Percentiles rank a stretch among this genome's conserved stretches.
These are phyloP conservation scores for Dittrichia graveolens DNA, from an alignment of 129 eudicot species.

Conservation along the genomic window DNA sequence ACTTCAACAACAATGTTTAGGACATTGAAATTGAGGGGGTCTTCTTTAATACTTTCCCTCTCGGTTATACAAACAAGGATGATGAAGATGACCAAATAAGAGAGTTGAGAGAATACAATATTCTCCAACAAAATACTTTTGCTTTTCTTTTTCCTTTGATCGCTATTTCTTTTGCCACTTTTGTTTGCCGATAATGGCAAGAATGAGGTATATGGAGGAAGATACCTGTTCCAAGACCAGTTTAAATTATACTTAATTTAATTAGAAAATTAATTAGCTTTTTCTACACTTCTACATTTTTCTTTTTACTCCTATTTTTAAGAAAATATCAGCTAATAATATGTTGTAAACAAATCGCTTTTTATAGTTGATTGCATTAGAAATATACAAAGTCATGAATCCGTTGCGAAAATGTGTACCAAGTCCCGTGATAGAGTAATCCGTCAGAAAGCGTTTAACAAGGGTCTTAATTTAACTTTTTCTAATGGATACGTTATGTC, in stretches of 20 bases:
- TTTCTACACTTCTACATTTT: no score
- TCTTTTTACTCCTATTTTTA: no score
- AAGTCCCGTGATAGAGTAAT: no score
- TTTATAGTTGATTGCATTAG: no score
- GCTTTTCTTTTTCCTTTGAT: slow-evolving; percentile 35
- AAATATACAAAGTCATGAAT: no score
- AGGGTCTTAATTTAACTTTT: no score
- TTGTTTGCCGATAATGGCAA: slow-evolving; percentile 31
- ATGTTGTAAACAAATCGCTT: no score
- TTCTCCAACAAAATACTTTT: slow-evolving; percentile 34
- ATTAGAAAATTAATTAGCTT: no score
- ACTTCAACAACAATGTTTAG: slow-evolving; percentile 73
- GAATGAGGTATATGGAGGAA: slow-evolving; percentile 86
- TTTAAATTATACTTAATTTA: neutral
- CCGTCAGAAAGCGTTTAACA: no score
- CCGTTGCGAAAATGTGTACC: no score
- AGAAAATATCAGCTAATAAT: no score
- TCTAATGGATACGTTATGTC: no score
- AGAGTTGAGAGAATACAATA: slow-evolving; percentile 58
- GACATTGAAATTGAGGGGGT: slow-evolving; percentile 83
- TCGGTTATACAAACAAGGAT: slow-evolving; percentile 74
- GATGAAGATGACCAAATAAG: slow-evolving; percentile 60
- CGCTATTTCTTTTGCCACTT: slow-evolving; percentile 17
- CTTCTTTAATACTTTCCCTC: slow-evolving; percentile 58
- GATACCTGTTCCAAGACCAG: slow-evolving; percentile 54